Evolutionary conservation across 2,329 filamentous ascomycete genomes (phyloP), one percentile per base, ranked within the genome.

Genomic region (Aspergillus nomiae): DNA sequence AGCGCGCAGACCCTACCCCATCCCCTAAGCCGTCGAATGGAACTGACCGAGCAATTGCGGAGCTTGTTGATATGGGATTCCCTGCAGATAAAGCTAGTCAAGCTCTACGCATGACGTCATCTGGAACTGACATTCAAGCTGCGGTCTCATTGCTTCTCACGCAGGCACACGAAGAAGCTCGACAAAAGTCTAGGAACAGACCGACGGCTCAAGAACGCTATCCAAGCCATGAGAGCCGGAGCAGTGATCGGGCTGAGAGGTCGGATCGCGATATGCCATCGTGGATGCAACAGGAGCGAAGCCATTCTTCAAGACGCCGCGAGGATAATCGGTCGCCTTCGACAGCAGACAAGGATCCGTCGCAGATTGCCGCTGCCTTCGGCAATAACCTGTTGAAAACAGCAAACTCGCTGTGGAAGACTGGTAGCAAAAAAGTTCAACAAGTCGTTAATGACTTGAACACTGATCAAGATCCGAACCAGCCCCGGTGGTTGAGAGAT

Each of bases 401-500:
- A 3, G 95, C 95, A 2, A 96, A 96, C 69, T 94, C 92, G 0
- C 80, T 98, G 0, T 99, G 95, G 95, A 99, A 97, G 75, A 92
- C 91, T 3, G 89, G 94, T 0, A 92, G 94, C 73, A 99, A 97
- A 78, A 94, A 92, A 75, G 87, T 98, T 62, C 92, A 96, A 72
- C 92, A 95, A 77, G 94, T 92, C 5, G 91, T 98, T 38, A 89
- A 93, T 10, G 95, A 99, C 19, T 91, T 98, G 63, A 87, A 88
- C 69, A 80, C 84, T 59, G 90, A 89, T n/a, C 82, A 84, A 30
- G 93, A 97, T 72, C 84, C 90, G 2, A 91, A 77, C 72, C 92
- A 97, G 74, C 95, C 95, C 0, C 95, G 92, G 74, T 99, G 95
- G 95, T 97, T 99, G 94, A 89, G 90, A 70, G 90, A 94, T 62